Evolutionary conservation across 2,329 filamentous ascomycete genomes (phyloP), one percentile per base, ranked within the genome.

Genomic region (Chlorencoelia australis): DNA sequence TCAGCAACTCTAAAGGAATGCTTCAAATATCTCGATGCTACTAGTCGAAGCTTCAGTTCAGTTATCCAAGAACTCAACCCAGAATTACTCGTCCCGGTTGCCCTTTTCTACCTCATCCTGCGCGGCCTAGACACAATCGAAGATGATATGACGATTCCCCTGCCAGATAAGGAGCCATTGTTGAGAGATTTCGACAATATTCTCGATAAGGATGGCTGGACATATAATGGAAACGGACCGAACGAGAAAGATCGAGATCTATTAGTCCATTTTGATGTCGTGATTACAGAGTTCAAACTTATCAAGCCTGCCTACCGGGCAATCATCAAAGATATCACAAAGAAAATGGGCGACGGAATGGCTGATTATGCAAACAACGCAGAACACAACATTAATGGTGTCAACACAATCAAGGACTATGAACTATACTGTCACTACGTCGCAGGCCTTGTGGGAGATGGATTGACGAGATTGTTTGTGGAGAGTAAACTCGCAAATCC

Each of bases 391-490:
- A 66, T 73, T 47, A 76, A 86, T 41, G 86, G 86, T 31, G 80
- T 96, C 41, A 71, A 86, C 55, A 89, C 83, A 0, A 65, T 94
- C 50, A 71, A 80, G 35, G 88, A 96, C 51, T 98, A 96, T 60
- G 88, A 98, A 64, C 67, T 88, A 37, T 98, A 98, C 68, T 98
- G 91, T 65, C 87, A 94, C 61, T 96, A 96, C 56, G 91, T 98
- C 19, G 91, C 91, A n/a, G 91, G 91, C 19, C 68, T 98, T n/a
- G 91, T 98, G 21, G 91, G 91, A 39, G 89, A 96, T 60, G 91
- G 91, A 28, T 64, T 91, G 43, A 98, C 91, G 2, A 76, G 82
- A 16, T 69, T 98, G 15, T 96, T 98, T 48, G 86, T 96, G 30
- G 79, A 85, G 57, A 81, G 82, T 33, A 75, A 82, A 43, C 79